These are phyloP conservation scores for Albophoma yamanashiensis DNA, from an alignment of 2,329 filamentous ascomycete species.

Conservation along the genomic window DNA sequence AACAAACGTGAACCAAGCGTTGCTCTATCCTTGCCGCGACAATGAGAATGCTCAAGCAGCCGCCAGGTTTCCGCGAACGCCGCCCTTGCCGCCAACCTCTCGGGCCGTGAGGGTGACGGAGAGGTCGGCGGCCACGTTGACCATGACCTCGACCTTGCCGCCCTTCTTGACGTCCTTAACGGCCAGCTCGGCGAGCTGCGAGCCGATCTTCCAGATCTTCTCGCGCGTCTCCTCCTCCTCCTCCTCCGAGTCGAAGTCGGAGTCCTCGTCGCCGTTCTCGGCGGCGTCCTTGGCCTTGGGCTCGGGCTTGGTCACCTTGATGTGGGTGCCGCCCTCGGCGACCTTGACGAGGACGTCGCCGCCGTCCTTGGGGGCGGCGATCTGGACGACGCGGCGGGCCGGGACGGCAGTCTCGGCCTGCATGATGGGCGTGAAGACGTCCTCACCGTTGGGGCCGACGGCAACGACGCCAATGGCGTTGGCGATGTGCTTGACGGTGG, in stretches of 20 bases:
- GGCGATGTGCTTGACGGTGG: constrained; percentile 80
- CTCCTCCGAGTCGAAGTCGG: constrained; percentile 53
- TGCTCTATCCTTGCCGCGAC: neutral
- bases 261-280: constrained; percentile 47
- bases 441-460: constrained; percentile 44
- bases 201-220: constrained; percentile 85
- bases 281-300: constrained; percentile 65
- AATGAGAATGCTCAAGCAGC: constrained; percentile 10
- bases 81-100: constrained; percentile 80
- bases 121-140: constrained; percentile 77
- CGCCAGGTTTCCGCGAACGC: constrained; percentile 53
- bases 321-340: constrained; percentile 79
- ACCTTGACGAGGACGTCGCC: constrained; percentile 85
- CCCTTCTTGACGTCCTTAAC: constrained; percentile 78
- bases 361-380: constrained; percentile 65
- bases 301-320: constrained; percentile 86
- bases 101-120: constrained; percentile 69
- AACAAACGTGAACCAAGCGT: neutral
- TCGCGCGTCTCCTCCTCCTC: constrained; percentile 82
- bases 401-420: constrained; percentile 82
- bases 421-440: constrained; percentile 72
- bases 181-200: constrained; percentile 73
- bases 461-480: constrained; percentile 82
- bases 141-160: constrained; percentile 84
- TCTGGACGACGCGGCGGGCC: constrained; percentile 72